Percentiles rank a stretch among this genome's conserved stretches.
phyloP scores from a whole-genome alignment of 495 filamentous ascomycete species.

The Bacidia rubella region DNA sequence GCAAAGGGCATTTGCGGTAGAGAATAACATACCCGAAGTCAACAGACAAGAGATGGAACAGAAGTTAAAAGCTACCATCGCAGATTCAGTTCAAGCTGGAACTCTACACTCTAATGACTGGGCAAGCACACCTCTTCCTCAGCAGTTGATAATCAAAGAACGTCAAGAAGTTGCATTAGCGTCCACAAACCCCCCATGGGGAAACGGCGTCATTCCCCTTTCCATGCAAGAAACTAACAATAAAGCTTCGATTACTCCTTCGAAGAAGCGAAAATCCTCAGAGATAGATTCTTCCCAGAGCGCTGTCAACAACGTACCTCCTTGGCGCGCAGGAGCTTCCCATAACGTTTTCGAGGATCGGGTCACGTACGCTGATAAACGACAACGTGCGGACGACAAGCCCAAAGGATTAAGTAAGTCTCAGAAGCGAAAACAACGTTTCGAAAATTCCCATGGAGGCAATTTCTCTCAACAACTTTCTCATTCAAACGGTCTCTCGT shows the following conservation, averaged over 20 bases:
- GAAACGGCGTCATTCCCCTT: conserved; percentile 11
- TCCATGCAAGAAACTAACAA: conserved; percentile 17
- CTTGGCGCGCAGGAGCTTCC: conserved; percentile 61
- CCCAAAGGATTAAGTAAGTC: conserved; percentile 66
- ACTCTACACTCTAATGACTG: conserved; percentile 64
- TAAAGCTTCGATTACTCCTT: conserved; percentile 20
- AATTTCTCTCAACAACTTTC: conserved; percentile 28
- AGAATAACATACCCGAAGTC: conserved; percentile 53
- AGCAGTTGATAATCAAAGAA: conserved; percentile 70
- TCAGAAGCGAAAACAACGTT: conserved; percentile 76
- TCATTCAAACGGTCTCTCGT: conserved; percentile 43
- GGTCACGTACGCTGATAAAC: conserved; percentile 56
- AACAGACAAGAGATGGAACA: conserved; percentile 56
- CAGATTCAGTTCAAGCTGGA: conserved; percentile 55
- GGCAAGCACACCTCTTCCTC: conserved; percentile 71
- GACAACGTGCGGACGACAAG: conserved; percentile 36
- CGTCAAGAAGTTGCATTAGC: conserved; percentile 32
- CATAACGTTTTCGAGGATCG: conserved; percentile 60
- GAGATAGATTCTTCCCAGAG: conserved; percentile 36
- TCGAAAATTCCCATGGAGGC: conserved; percentile 38
- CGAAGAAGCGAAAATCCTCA: conserved; percentile 70
- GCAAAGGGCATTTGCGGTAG: conserved; percentile 64
- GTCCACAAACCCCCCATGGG: conserved; percentile 24
- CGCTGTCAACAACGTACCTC: conserved; percentile 36
- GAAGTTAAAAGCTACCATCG: conserved; percentile 77